phyloP scores from a whole-genome alignment of 2,329 filamentous ascomycete genomes.

The Clonostachys sp. region DNA sequence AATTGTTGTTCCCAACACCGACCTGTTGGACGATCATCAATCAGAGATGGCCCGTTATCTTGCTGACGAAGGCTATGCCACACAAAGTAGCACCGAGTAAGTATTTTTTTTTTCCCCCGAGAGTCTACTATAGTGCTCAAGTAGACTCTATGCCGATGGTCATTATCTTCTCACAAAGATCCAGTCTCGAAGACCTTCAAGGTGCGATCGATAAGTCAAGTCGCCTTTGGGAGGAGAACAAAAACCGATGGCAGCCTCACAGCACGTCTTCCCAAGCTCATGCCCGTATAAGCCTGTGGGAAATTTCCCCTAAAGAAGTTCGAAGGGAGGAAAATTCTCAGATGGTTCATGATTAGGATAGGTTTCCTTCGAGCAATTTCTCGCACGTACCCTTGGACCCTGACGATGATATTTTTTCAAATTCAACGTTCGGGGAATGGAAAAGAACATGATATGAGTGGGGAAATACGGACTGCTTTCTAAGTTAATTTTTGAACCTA shows the following conservation, averaged over 20 bases:
- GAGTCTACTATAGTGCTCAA: not conserved
- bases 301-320: slow-evolving; percentile 22
- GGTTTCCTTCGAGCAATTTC: not conserved
- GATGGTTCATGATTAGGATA: slow-evolving; percentile 31
- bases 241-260: slow-evolving; percentile 26
- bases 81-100: slow-evolving; percentile 66
- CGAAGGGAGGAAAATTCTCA: slow-evolving; percentile 25
- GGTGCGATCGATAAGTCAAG: slow-evolving; percentile 28
- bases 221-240: slow-evolving; percentile 26
- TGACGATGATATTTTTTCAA: no score
- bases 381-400: not conserved
- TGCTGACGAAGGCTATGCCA: slow-evolving; percentile 68
- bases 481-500: no score
- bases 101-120: slow-evolving; percentile 17
- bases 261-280: slow-evolving; percentile 3
- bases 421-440: no score
- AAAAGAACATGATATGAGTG: no score
- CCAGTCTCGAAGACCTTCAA: slow-evolving; percentile 22
- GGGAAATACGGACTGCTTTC: no score
- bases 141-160: not conserved
- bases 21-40: slow-evolving; percentile 86
- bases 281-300: slow-evolving; percentile 23
- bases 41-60: slow-evolving; percentile 78
- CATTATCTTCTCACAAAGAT: not conserved
- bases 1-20: slow-evolving; percentile 84